Conservation (phyloP, 768 basidiomycete genomes). For the Lanmaoa pseudosensibilis region DNA sequence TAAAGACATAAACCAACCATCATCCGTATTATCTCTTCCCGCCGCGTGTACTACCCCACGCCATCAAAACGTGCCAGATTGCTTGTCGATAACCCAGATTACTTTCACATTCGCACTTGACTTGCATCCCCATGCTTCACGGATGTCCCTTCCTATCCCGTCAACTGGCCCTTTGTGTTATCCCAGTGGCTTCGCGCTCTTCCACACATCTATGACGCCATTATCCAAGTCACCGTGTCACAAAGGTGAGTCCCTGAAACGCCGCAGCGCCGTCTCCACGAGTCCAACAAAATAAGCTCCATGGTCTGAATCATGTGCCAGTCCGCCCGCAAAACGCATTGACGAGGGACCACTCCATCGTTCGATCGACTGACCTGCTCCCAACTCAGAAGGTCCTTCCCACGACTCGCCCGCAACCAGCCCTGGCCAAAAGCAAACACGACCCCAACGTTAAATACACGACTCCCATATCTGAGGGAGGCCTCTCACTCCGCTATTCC, state of each 20-base stretch:
- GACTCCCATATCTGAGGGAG: neutral
- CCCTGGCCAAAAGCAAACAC: neutral
- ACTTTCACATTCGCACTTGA: neutral
- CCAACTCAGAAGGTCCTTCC: neutral
- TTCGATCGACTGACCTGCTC: constrained; percentile 4
- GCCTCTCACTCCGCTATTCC: neutral
- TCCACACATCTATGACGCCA: constrained; percentile 5
- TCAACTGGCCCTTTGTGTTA: neutral
- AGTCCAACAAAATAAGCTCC: constrained; percentile 13
- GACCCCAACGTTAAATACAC: constrained; percentile 1
- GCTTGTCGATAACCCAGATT: neutral
- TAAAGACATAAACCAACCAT: neutral
- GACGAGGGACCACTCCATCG: neutral
- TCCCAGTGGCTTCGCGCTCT: neutral
- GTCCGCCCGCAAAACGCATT: constrained; percentile 21
- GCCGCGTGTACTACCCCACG: constrained; percentile 19
- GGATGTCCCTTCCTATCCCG: neutral
- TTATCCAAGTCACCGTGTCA: constrained; percentile 8
- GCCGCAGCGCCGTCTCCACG: constrained; percentile 28
- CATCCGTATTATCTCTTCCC: neutral
- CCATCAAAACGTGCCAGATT: constrained; percentile 28
- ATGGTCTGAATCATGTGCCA: constrained; percentile 13
- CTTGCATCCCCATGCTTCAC: neutral
- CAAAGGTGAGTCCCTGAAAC: constrained; percentile 18
- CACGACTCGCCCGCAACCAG: neutral